phyloP scores from a whole-genome alignment of 2,329 filamentous ascomycete species.

The Microsporum audouinii region DNA sequence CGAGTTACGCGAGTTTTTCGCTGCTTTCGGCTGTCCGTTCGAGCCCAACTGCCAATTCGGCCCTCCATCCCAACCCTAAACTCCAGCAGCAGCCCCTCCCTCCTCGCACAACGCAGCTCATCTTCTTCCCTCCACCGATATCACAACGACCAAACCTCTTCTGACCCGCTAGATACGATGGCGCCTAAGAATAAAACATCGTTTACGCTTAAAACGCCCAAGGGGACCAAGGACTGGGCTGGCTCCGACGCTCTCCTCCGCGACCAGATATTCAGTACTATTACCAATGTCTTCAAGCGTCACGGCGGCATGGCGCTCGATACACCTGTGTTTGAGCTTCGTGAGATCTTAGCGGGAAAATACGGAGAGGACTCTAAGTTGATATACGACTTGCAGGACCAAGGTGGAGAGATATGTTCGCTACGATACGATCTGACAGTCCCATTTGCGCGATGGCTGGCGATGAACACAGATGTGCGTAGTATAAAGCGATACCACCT shows the following conservation, averaged over 20 bases:
- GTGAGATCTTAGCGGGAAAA: conserved; percentile 77
- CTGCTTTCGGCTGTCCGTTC: neutral
- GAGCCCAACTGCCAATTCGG: conserved; percentile 15
- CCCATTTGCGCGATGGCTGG: conserved; percentile 82
- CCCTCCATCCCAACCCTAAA: conserved; percentile 6
- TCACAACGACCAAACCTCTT: neutral
- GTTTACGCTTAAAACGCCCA: conserved; percentile 74
- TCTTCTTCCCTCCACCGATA: conserved; percentile 1
- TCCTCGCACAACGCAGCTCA: neutral
- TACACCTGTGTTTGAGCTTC: conserved; percentile 74
- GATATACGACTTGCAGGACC: conserved; percentile 80
- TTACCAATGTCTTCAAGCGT: conserved; percentile 69
- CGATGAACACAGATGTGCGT: conserved; percentile 74
- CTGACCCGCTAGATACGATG: conserved; percentile 3
- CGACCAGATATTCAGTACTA: conserved; percentile 66
- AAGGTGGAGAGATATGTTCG: conserved; percentile 75
- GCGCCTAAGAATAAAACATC: conserved; percentile 30
- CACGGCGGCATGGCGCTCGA: conserved; percentile 71
- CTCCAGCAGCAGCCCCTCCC: neutral
- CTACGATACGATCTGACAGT: conserved; percentile 81
- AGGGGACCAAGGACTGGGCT: conserved; percentile 82
- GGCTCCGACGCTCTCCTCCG: conserved; percentile 68
- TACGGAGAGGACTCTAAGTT: conserved; percentile 88
- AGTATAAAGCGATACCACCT: conserved; percentile 92
- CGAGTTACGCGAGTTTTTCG: conserved; percentile 1